Base-by-base conservation (phyloP, 495 filamentous ascomycete species). In the Penicillium verhagenii region DNA sequence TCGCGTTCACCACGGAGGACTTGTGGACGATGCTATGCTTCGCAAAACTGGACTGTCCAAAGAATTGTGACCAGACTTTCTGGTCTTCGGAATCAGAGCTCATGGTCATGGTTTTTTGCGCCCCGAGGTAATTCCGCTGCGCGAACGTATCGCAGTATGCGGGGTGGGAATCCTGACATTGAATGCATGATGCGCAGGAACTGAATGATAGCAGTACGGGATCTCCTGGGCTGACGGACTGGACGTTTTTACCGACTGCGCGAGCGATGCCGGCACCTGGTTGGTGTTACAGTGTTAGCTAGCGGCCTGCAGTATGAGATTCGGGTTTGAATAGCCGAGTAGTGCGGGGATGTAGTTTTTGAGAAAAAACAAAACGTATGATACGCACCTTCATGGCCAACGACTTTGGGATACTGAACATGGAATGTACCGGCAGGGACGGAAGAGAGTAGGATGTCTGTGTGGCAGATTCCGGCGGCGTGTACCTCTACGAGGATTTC, bases 171-270 rank as follows among this genome's bases (percentile, higher is more conserved):
- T 54, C 58, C 4, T 45, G 8, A 29, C 67, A 70, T 33, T 60
- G 52, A 6, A n/a, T 14, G 51, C 75, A 78, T 6, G 59, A 24
- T 10, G 63, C 47, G 60, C 75, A 78, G 43, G 66, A 70, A 24
- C 64, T 63, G 54, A 75, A 78, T 8, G 70, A 72, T 24, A 78
- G 64, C 33, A 78, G 67, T 25, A 80, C 76, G 6, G 70, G 67
- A 61, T 82, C 79, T 14, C 78, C 78, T 2, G 64, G 50, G 20
- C 51, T 31, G 6, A 78, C 58, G 6, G 67, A 60, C 11, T 68
- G 67, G n/a, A 74, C 67, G 11, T 68, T 65, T 20, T 68, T 61
- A 13, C 79, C 79, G 10, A 74, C 40, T 14, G 57, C 63, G 14
- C 71, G 52, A 7, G 78, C 64, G 29, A 73, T 57, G 3, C 80